Evolutionary conservation across 352 stramenopile species (phyloP), one percentile per base, ranked within the genome.

Genomic region (Peronospora tabacina): DNA sequence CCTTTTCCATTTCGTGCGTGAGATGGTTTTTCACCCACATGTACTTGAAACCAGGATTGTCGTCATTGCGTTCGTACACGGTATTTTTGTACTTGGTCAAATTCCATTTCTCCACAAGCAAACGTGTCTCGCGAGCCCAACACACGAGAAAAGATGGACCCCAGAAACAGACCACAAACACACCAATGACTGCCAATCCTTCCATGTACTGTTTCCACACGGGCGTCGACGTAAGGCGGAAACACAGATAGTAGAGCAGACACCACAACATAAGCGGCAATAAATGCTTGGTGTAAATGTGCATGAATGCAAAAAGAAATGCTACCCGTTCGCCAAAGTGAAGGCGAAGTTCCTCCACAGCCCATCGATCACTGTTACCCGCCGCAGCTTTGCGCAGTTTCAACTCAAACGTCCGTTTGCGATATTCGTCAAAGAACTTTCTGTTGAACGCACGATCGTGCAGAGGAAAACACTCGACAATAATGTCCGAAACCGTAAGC

Each of bases 261-360:
- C 75, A 81, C 1, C 75, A 41, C 17, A 71, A 22, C 22, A 71
- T 89, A 11, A 94, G 63, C 17, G 82, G 82, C 55, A 89, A 22
- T 38, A 94, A 44, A 44, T 87, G 78, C 65, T 94, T 94, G 30
- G 75, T 91, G 68, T 94, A 94, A 55, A 92, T 90, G 55, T 92
- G 79, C 81, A 94, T 94, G 44, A 92, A 94, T 1, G 83, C 83
- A 51, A 94, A 94, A 6, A 92, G 57, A 51, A 94, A 94, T 20
- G 83, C 83, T n/a, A 94, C 83, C 11, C 81, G 83, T 60, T 92
- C 81, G 16, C 83, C 83, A 58, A 94, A 94, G 51, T 94, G 83
- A 16, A 94, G 65, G 17, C 82, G 82, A 5, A 94, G 61, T 44
- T 94, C 82, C 33, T 94, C 82, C 5, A 94, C 82, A 0, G 78